These are phyloP conservation scores for Globisporangium perplexum DNA, from an alignment of 352 stramenopile genomes.

Conservation along the genomic window DNA sequence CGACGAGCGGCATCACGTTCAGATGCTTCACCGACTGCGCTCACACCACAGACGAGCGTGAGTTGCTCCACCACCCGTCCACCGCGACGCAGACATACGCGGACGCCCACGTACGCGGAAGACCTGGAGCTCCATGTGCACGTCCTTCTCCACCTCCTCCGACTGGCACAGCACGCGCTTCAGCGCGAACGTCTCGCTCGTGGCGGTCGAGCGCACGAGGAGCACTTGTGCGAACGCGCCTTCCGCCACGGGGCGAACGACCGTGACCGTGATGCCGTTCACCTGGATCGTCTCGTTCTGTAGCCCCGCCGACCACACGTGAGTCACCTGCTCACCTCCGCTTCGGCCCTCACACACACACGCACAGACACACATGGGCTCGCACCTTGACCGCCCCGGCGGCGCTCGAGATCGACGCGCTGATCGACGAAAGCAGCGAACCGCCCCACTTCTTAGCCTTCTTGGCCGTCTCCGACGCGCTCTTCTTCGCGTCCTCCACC, in stretches of 20 bases:
- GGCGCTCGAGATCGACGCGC: constrained; percentile 64
- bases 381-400: constrained; percentile 50
- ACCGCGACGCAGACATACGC: no score
- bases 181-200: constrained; percentile 70
- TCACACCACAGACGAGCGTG: not conserved
- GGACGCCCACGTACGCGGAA: constrained; percentile 38
- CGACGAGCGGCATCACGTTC: constrained; percentile 74
- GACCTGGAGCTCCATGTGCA: constrained; percentile 74
- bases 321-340: no score
- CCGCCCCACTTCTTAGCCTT: constrained; percentile 86
- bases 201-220: constrained; percentile 60
- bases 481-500: constrained; percentile 82
- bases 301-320: not conserved
- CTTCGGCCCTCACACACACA: not conserved
- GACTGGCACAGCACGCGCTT: constrained; percentile 84
- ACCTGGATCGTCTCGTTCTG: constrained; percentile 77
- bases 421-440: constrained; percentile 74
- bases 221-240: constrained; percentile 78
- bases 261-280: constrained; percentile 55
- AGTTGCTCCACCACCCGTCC: not conserved
- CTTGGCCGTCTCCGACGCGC: constrained; percentile 75
- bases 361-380: not conserved
- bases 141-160: constrained; percentile 68
- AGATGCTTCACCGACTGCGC: constrained; percentile 68
- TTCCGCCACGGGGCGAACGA: constrained; percentile 68